Percentiles rank a stretch among this genome's conserved stretches.
These are phyloP conservation scores for Botrytis fragariae DNA, from an alignment of 2,329 filamentous ascomycete species.

Conservation along the genomic window DNA sequence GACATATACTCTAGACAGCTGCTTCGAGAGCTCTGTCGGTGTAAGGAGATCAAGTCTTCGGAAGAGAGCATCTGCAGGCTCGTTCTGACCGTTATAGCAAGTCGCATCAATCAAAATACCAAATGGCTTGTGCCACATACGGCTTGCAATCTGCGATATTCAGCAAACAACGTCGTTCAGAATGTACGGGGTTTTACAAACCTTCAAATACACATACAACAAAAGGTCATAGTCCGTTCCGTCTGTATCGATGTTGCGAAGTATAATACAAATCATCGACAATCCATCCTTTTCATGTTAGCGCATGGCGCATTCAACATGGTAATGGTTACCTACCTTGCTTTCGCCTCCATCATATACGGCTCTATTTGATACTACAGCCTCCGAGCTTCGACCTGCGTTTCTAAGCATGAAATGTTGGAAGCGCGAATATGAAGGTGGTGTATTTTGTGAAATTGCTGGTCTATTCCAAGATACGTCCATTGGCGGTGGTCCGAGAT, in stretches of 20 bases:
- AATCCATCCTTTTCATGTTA: conserved; percentile 53
- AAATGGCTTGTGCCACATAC: conserved; percentile 68
- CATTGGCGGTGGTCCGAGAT: conserved; percentile 64
- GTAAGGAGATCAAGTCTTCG: conserved; percentile 61
- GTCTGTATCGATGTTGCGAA: conserved; percentile 65
- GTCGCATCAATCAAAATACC: conserved; percentile 67
- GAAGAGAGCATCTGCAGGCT: conserved; percentile 64
- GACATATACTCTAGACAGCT: conserved; percentile 61
- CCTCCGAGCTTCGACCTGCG: conserved; percentile 63
- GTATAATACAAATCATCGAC: conserved; percentile 66
- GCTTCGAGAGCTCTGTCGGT: conserved; percentile 58
- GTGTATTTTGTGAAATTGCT: conserved; percentile 60
- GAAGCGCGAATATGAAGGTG: conserved; percentile 64
- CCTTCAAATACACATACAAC: conserved; percentile 66
- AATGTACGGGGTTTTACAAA: conserved; percentile 35
- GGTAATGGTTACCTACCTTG: conserved; percentile 46
- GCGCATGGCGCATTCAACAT: background rate
- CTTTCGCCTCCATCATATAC: conserved; percentile 71
- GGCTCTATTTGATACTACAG: conserved; percentile 60
- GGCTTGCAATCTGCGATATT: conserved; percentile 57
- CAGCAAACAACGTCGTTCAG: background rate
- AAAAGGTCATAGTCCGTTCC: conserved; percentile 64
- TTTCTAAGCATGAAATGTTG: conserved; percentile 72
- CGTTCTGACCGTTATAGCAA: conserved; percentile 66
- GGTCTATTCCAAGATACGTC: conserved; percentile 69